A percentile compares a stretch with the other conserved stretches of the same genome.
Evolutionary conservation across 257 asterid species (phyloP).

Genomic region (Ehretia macrophylla): DNA sequence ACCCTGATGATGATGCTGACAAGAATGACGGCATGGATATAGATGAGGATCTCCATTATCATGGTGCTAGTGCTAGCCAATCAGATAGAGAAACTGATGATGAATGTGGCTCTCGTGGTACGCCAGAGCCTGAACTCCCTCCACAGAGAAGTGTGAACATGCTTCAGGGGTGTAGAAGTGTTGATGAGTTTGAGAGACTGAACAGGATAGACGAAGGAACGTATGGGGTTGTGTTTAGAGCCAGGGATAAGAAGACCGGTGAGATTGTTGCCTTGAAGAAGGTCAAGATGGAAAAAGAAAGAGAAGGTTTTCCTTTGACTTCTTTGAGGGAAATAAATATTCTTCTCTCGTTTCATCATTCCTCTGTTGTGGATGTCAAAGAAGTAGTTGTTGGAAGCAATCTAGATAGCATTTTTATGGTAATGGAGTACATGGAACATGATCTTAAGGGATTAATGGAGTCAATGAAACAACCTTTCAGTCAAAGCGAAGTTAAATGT

Average conservation of each 20-base stretch:
- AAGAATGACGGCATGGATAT: constrained; percentile 43
- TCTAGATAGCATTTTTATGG: constrained; percentile 80
- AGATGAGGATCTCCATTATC: constrained; percentile 33
- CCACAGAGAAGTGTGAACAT: constrained; percentile 65
- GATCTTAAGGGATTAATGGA: constrained; percentile 80
- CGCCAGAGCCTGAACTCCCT: constrained; percentile 45
- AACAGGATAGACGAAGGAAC: constrained; percentile 93
- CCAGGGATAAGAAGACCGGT: constrained; percentile 77
- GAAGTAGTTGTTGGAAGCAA: constrained; percentile 79
- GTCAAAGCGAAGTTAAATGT: constrained; percentile 85
- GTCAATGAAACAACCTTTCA: constrained; percentile 70
- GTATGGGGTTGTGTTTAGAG: constrained; percentile 81
- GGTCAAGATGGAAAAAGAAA: constrained; percentile 86
- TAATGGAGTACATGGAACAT: constrained; percentile 97
- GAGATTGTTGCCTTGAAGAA: constrained; percentile 88
- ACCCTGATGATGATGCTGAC: constrained; percentile 29
- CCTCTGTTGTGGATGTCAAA: constrained; percentile 80
- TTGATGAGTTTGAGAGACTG: constrained; percentile 76
- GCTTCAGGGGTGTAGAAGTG: constrained; percentile 93
- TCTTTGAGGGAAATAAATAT: constrained; percentile 81
- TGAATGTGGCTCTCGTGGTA: constrained; percentile 37
- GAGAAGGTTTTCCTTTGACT: constrained; percentile 88
- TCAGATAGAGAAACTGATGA: constrained; percentile 54
- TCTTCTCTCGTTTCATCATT: constrained; percentile 72
- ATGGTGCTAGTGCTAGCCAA: constrained; percentile 35